These are phyloP conservation scores for Hericium erinaceus DNA, from an alignment of 768 basidiomycete species.

Conservation along the genomic window DNA sequence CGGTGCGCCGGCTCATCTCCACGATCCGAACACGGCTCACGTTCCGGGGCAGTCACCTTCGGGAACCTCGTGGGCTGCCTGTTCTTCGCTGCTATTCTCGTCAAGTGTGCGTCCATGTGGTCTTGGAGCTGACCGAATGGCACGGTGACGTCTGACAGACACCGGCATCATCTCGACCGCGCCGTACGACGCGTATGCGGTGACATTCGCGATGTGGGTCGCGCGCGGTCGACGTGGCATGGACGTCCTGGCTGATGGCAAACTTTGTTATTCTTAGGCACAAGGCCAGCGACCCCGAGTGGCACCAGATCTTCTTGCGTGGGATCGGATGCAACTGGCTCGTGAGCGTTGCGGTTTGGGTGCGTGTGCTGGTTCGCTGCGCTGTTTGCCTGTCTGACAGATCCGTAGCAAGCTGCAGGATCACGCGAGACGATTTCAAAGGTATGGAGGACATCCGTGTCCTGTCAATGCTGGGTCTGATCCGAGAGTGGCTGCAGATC, in stretches of 20 bases:
- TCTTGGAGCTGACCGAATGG: neutral
- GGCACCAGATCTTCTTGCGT: slow-evolving; percentile 66
- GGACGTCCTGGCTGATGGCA: neutral
- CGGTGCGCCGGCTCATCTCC: slow-evolving; percentile 28
- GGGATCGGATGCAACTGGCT: slow-evolving; percentile 76
- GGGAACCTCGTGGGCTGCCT: slow-evolving; percentile 63
- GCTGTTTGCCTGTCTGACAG: neutral
- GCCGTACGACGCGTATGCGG: slow-evolving; percentile 49
- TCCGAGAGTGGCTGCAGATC: slow-evolving; percentile 26
- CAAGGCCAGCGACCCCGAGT: slow-evolving; percentile 55
- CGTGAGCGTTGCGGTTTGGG: slow-evolving; percentile 67
- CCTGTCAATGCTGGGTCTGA: neutral
- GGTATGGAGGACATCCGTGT: slow-evolving; percentile 21
- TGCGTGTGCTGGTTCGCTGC: slow-evolving; percentile 23
- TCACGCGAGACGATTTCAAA: slow-evolving; percentile 65
- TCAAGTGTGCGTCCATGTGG: slow-evolving; percentile 37
- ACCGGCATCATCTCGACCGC: slow-evolving; percentile 48
- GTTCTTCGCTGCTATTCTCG: slow-evolving; percentile 59
- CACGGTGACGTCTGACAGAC: slow-evolving; percentile 26
- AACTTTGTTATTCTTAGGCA: slow-evolving; percentile 27
- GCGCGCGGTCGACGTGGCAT: neutral
- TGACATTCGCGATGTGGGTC: slow-evolving; percentile 47
- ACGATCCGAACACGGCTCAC: neutral
- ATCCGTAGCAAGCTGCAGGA: slow-evolving; percentile 53
- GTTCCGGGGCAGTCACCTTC: slow-evolving; percentile 40